phyloP scores from a whole-genome alignment of 495 filamentous ascomycete species.

The Aspergillus egyptiacus region DNA sequence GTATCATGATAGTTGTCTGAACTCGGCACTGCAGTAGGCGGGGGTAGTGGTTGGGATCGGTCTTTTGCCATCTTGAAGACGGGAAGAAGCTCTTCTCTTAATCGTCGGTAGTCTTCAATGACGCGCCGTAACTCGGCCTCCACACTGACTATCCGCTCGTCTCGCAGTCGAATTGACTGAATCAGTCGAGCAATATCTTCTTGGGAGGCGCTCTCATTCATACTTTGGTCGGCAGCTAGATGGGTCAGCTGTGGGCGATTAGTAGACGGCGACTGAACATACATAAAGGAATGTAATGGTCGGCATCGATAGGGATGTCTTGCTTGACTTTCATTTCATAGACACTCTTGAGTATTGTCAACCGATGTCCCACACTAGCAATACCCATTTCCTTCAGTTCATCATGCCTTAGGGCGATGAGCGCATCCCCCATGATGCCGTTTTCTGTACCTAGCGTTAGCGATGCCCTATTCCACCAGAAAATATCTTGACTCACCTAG shows the following conservation, averaged over 20 bases:
- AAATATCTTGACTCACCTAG: constrained; percentile 51
- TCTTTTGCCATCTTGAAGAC: constrained; percentile 87
- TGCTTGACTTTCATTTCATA: constrained; percentile 94
- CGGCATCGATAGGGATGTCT: constrained; percentile 80
- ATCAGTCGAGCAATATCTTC: constrained; percentile 88
- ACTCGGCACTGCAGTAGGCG: constrained; percentile 32
- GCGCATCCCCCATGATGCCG: constrained; percentile 84
- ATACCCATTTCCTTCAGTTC: constrained; percentile 94
- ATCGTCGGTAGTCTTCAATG: constrained; percentile 73
- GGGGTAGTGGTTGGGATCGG: constrained; percentile 77
- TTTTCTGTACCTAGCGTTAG: constrained; percentile 56
- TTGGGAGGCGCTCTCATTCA: constrained; percentile 78
- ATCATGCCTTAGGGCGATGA: constrained; percentile 83
- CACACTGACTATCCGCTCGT: constrained; percentile 74
- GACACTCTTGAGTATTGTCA: constrained; percentile 90
- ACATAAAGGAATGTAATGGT: constrained; percentile 93
- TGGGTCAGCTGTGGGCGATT: too few species aligned
- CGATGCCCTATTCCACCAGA: background rate
- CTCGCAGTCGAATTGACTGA: constrained; percentile 75
- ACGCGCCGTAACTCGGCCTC: constrained; percentile 76
- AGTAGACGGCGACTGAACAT: constrained; percentile 35
- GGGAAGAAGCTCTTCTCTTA: constrained; percentile 87
- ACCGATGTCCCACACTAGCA: constrained; percentile 81
- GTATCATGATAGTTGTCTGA: constrained; percentile 30
- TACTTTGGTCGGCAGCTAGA: constrained; percentile 80